These are phyloP conservation scores for Diaporthe sp. DNA, from an alignment of 2,329 filamentous ascomycete genomes.

Conservation along the genomic window DNA sequence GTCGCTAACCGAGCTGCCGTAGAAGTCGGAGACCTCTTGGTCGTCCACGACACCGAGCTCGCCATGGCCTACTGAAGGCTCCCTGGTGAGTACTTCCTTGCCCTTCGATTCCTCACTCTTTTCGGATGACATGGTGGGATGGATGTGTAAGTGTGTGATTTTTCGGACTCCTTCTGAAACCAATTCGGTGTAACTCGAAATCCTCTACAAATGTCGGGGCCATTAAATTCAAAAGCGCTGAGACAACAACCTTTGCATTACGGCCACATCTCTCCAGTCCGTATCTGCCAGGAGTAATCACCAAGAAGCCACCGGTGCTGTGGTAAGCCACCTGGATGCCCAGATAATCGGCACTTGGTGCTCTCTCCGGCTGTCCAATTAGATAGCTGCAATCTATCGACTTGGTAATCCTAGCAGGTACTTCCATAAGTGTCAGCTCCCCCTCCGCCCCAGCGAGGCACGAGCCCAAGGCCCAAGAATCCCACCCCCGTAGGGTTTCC, in stretches of 20 bases:
- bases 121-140: constrained; percentile 27
- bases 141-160: background rate
- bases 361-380: background rate
- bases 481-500: background rate
- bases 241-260: background rate
- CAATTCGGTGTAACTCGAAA: background rate
- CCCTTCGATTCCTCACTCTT: constrained; percentile 19
- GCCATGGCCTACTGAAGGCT: constrained; percentile 32
- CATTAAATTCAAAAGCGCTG: background rate
- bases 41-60: constrained; percentile 46
- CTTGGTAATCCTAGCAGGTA: background rate
- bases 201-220: background rate
- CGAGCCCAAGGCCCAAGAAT: background rate
- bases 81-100: background rate
- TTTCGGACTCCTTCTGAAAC: background rate
- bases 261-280: background rate
- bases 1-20: constrained; percentile 51
- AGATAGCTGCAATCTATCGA: background rate
- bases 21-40: constrained; percentile 52
- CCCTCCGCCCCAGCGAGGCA: background rate
- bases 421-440: background rate
- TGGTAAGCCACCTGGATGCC: background rate
- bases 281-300: background rate
- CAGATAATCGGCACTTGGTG: constrained; percentile 1
- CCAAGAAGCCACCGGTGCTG: background rate